Base-by-base conservation (phyloP, 192 early-diverging fungal species). In the Coemansia sp. region DNA sequence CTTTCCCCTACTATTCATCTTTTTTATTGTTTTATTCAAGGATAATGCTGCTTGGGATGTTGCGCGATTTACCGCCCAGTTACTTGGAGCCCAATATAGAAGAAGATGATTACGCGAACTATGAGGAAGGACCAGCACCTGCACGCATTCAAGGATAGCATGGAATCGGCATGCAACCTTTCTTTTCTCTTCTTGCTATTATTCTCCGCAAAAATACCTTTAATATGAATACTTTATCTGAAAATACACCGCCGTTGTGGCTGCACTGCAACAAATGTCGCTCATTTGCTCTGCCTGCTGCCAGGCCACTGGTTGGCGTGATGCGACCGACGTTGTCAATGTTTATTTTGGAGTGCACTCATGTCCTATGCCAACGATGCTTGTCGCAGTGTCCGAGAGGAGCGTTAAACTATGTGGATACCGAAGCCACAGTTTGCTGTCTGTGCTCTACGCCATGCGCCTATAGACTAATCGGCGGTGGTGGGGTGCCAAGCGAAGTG, bases 261-360 rank as follows among this genome's bases (percentile, higher is more conserved):
- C 52, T 80, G 21, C 77, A 80, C 34, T 80, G 77, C 59, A 80
- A 80, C 61, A 68, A 37, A 13, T 80, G 77, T 60, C 38, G 26
- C 6, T 43, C 55, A 16, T 80, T 80, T 69, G 65, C 53, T 7
- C 12, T 59, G 13, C 25, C 66, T 31, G 21, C 38, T 48, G 42
- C 41, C n/a, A 26, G 26, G 38, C 60, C 0, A 34, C 26, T 21
- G n/a, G 33, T 12, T 18, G 23, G 37, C 13, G 25, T 18, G 18
- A 2, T 52, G 23, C 23, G 13, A 13, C 23, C 16, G 23, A 3
- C 12, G 4, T 13, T 52, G 28, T 12, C 26, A 55, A 55, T 55
- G 52, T 73, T 12, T 64, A 72, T 39, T 72, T 69, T 41, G 2
- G 77, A 75, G 26, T 80, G 77, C 36, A 75, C 77, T 3, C 77